These are phyloP conservation scores for Blepharisma japonicum DNA, from an alignment of 73 alveolate genomes.

Conservation along the genomic window DNA sequence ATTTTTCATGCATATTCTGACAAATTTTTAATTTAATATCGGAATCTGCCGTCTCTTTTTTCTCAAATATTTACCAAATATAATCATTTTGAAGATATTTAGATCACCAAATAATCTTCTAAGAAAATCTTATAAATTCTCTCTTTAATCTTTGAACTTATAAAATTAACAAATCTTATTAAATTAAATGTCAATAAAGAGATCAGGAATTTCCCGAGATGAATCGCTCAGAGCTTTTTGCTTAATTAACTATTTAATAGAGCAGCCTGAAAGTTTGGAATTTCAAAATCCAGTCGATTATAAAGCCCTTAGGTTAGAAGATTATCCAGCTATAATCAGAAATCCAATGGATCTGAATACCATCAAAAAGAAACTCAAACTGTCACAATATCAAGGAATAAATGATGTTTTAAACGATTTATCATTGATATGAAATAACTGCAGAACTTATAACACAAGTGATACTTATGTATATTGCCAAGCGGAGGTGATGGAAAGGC, in stretches of 20 bases:
- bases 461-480: slow-evolving; percentile 11
- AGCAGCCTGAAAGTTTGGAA: slow-evolving; percentile 63
- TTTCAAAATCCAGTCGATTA: slow-evolving; percentile 77
- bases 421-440: slow-evolving; percentile 83
- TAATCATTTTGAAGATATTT: no score
- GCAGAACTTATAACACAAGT: slow-evolving; percentile 73
- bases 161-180: no score
- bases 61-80: no score
- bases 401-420: slow-evolving; percentile 76
- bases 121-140: no score
- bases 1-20: no score
- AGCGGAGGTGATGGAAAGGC: slow-evolving; percentile 25
- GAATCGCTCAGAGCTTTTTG: no score
- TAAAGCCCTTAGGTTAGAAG: slow-evolving; percentile 71
- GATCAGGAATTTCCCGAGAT: no score
- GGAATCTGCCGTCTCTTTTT: no score
- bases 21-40: no score
- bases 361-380: slow-evolving; percentile 52
- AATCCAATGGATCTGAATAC: slow-evolving; percentile 82
- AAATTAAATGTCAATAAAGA: no score
- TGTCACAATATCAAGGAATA: slow-evolving; percentile 50
- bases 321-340: slow-evolving; percentile 79
- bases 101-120: no score
- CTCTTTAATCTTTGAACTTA: no score
- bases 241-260: background rate